phyloP scores from a whole-genome alignment of 2,329 filamentous ascomycete genomes.

The Alternaria tenuissima region DNA sequence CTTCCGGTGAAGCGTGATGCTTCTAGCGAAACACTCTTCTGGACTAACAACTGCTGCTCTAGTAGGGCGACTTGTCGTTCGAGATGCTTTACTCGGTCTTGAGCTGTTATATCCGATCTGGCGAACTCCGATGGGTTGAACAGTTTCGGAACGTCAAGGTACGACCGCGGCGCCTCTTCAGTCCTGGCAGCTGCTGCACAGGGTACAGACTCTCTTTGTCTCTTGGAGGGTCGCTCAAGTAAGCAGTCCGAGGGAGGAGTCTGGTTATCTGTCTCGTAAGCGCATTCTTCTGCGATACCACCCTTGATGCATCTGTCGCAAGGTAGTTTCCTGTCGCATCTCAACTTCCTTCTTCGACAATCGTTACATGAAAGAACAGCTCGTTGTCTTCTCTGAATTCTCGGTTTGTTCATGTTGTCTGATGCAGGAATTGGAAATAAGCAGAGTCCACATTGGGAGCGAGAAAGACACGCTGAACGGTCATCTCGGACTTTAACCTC shows the following conservation, averaged over 20 bases:
- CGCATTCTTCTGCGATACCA: constrained; percentile 47
- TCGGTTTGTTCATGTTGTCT: background rate
- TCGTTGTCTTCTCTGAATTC: constrained; percentile 19
- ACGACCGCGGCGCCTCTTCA: background rate
- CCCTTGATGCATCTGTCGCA: constrained; percentile 52
- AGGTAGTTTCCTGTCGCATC: constrained; percentile 52
- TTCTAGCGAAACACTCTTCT: background rate
- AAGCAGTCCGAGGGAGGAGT: constrained; percentile 10
- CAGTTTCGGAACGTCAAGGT: background rate
- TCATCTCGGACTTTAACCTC: background rate
- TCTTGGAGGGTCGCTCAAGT: background rate
- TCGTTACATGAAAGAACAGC: constrained; percentile 54
- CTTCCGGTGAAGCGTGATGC: background rate
- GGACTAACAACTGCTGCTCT: background rate
- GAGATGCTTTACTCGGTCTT: constrained; percentile 16
- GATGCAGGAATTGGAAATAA: background rate
- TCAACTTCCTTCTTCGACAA: constrained; percentile 53
- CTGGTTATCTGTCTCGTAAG: constrained; percentile 37
- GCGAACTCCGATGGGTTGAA: background rate
- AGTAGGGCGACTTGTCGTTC: constrained; percentile 1
- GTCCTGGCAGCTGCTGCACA: background rate
- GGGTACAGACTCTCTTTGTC: background rate
- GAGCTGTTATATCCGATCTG: background rate
- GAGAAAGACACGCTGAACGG: background rate
- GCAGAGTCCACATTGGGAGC: background rate